Evolutionary conservation across 2,329 filamentous ascomycete genomes (phyloP).

Genomic region (Xylariales sp.): DNA sequence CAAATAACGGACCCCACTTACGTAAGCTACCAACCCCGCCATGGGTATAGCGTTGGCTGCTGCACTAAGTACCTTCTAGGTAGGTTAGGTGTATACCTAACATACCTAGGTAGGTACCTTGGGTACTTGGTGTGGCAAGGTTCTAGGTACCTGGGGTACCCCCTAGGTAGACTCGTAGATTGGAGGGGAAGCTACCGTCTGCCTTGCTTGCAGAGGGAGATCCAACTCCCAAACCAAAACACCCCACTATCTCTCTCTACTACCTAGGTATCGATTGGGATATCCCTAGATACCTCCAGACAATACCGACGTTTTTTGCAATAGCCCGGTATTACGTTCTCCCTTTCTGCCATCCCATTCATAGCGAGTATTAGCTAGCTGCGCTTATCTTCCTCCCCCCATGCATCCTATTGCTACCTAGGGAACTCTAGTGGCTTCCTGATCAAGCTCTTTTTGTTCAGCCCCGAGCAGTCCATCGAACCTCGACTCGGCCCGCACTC

Average conservation of each 20-base stretch:
- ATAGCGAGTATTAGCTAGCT: background rate
- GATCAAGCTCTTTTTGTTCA: background rate
- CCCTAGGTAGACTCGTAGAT: background rate
- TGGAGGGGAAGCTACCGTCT: slow-evolving; percentile 4
- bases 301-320: background rate
- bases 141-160: no score
- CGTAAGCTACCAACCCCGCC: no score
- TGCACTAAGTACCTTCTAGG: no score
- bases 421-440: background rate
- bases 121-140: no score
- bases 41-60: no score
- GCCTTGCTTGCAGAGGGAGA: no score
- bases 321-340: background rate
- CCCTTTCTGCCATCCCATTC: background rate
- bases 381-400: background rate
- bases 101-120: background rate
- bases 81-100: no score
- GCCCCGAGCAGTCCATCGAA: background rate
- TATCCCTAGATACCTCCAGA: background rate
- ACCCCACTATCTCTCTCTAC: background rate
- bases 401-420: background rate
- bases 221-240: background rate
- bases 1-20: no score
- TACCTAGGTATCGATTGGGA: background rate
- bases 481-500: background rate